Percentiles rank a stretch among this genome's conserved stretches.
Evolutionary conservation across 2,329 filamentous ascomycete genomes (phyloP).

Genomic region (Alternaria triticina): DNA sequence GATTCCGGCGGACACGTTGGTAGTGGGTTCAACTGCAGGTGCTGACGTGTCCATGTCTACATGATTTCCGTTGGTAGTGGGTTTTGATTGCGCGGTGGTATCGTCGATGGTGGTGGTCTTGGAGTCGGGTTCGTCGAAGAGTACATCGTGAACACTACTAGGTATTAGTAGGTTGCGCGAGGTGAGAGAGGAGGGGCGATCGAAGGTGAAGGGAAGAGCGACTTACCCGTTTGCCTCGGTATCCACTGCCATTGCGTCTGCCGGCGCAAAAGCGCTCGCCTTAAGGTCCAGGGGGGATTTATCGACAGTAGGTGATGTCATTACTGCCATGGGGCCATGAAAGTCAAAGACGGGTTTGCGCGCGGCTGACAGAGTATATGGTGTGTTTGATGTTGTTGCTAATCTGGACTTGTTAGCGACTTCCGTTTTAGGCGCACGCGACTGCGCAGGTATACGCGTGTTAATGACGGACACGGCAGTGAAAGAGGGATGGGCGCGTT

Average conservation of each 20-base stretch:
- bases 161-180: slow-evolving; percentile 19
- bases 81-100: slow-evolving; percentile 27
- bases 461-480: slow-evolving; percentile 8
- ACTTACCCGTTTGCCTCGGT: slow-evolving; percentile 67
- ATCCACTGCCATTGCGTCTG: slow-evolving; percentile 61
- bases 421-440: slow-evolving; percentile 20
- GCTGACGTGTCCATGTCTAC: slow-evolving; percentile 28
- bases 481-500: slow-evolving; percentile 16
- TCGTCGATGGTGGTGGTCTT: slow-evolving; percentile 25
- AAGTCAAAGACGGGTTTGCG: slow-evolving; percentile 30
- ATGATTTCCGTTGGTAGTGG: slow-evolving; percentile 43
- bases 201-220: slow-evolving; percentile 27
- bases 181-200: slow-evolving; percentile 17
- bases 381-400: slow-evolving; percentile 15
- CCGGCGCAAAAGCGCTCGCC: slow-evolving; percentile 54
- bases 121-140: slow-evolving; percentile 42
- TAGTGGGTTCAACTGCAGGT: slow-evolving; percentile 43
- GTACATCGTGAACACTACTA: slow-evolving; percentile 42
- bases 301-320: slow-evolving; percentile 47
- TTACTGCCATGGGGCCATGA: slow-evolving; percentile 51
- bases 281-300: slow-evolving; percentile 57
- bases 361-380: slow-evolving; percentile 22
- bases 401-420: slow-evolving; percentile 24
- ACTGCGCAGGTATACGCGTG: slow-evolving; percentile 24
- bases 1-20: slow-evolving; percentile 53